Base-by-base conservation (phyloP, 495 filamentous ascomycete genomes). In the Trichoderma orchidacearum region DNA sequence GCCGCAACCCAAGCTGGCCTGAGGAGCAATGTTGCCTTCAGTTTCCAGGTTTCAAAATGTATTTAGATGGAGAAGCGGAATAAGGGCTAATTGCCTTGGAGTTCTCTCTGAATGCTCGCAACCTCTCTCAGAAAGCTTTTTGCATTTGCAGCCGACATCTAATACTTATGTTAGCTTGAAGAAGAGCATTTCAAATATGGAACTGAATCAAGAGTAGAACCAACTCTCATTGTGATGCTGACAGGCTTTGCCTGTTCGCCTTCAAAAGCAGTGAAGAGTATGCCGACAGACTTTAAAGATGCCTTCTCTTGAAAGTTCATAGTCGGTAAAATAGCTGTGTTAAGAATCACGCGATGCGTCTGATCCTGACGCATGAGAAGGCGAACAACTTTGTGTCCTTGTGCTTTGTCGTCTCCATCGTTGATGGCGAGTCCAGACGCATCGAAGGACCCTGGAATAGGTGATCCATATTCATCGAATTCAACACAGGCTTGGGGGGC, bases 331-430 rank as follows among this genome's bases (percentile, higher is more conserved):
- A 96, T 73, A 1, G 81, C 78, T 3, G 84, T 85, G 68, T 96
- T 96, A 35, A 96, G 75, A 63, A 93, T 82, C n/a, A 95, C 84
- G n/a, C 88, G 80, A 55, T 85, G 77, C 5, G 85, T 87, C 36
- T 87, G 86, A 59, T 95, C 89, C 41, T 92, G 89, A 5, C 90
- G 82, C 84, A 96, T 89, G 58, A 96, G 80, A 62, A 96, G 78
- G 25, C 90, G 84, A 11, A 81, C 81, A 25, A 72, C 66, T 57
- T 72, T 76, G 35, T 29, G 21, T 5, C 17, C 53, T 23, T 27
- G 28, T 9, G 31, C 27, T n/a, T 53, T 34, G 1, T 31, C 53
- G 17, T 35, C 41, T 11, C 28, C 55, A 17, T 73, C 69, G 25
- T 69, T 69, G n/a, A 71, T 69, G 15, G 72, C 70, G 5, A 77